Evolutionary conservation across 2,329 filamentous ascomycete genomes (phyloP), one percentile per base, ranked within the genome.

Genomic region (Macroventuria anomochaeta): DNA sequence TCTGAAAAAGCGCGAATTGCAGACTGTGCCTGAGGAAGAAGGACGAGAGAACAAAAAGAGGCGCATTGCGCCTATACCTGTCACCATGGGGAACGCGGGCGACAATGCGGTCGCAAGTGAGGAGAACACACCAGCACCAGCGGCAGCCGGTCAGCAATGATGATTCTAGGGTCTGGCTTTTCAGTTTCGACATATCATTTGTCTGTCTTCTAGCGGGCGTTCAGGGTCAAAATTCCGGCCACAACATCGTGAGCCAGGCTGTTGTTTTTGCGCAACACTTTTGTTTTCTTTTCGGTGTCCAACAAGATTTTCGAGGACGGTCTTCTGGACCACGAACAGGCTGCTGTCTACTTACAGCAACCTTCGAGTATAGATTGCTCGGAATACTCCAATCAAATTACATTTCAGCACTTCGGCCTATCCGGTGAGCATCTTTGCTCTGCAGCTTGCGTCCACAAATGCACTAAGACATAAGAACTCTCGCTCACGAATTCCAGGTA

Each of bases 61-160:
- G 53, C 69, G 79, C 37, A 76, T 81, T 41, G 77, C 76, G 13
- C 79, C 79, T 2, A 80, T 77, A 29, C 72, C 72, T 8, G 72
- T 79, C 66, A 76, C 52, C 1, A 58, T 70, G 42, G 58, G 53
- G 1, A 49, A 44, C 10, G 63, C 63, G 8, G 57, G 57, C 25
- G 70, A 73, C 20, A 64, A 53, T 46, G 70, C 64, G 21, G 62
- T 73, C 41, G 58, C 55, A 25, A 71, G 67, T 41, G 68, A 69
- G 48, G 71, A 72, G 42, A 64, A 67, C 29, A 71, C 65, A 6
- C 62, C 64, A 3, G 41, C 39, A 11, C 23, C 39, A 23, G 21
- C 34, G 44, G 33, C 36, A 32, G 26, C 38, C n/a, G 39, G 34
- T 21, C 44, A 40, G 17, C 17, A 36, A 20, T 40, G 34, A 41